Conservation (phyloP, 1,139 yeast species). For the Geotrichum candidum region DNA sequence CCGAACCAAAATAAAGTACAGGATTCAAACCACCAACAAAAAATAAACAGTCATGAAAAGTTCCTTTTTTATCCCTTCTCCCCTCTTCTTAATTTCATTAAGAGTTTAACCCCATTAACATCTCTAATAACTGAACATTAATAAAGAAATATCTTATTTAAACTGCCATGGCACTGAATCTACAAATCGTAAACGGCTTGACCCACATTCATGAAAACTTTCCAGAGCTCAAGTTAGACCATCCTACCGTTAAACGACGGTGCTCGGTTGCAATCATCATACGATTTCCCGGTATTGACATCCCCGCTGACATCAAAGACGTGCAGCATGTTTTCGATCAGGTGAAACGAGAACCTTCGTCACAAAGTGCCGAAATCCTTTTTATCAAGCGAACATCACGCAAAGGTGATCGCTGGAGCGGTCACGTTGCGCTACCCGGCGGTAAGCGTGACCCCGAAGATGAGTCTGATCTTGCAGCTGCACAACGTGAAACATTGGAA, state of each 20-base stretch:
- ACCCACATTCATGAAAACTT: constrained; percentile 16
- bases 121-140: background rate
- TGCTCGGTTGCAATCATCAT: constrained; percentile 26
- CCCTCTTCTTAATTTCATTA: background rate
- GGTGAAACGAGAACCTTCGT: background rate
- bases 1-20: background rate
- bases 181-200: constrained; percentile 20
- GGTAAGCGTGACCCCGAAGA: constrained; percentile 38
- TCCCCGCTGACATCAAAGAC: constrained; percentile 2
- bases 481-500: constrained; percentile 36
- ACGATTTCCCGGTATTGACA: constrained; percentile 22
- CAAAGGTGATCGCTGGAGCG: constrained; percentile 39
- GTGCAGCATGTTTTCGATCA: constrained; percentile 6
- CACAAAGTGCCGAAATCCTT: constrained; percentile 30
- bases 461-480: constrained; percentile 32
- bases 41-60: background rate
- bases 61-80: background rate
- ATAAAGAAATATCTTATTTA: background rate
- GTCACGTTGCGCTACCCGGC: constrained; percentile 41
- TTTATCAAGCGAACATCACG: constrained; percentile 37
- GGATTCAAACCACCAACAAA: background rate
- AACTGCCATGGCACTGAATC: background rate
- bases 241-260: constrained; percentile 20
- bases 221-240: constrained; percentile 19
- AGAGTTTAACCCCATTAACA: background rate